Conservation (phyloP, 768 basidiomycete species). For the Cystobasidium ongulense region DNA sequence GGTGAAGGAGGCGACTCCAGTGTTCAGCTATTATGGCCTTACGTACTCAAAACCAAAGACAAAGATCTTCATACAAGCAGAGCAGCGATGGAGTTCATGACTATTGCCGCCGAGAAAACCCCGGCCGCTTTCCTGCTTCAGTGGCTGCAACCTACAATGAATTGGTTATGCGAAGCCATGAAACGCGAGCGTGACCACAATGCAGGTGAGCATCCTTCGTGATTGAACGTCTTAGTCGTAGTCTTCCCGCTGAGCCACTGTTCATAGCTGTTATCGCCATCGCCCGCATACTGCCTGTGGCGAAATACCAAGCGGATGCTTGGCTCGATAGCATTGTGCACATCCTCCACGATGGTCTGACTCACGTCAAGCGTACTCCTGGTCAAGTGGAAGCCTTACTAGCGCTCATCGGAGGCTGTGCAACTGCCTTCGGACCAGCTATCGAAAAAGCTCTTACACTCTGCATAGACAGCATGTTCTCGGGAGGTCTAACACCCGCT, state of each 20-base stretch:
- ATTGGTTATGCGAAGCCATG: not conserved
- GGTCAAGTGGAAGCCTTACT: constrained; percentile 9
- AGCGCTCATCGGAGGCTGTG: not conserved
- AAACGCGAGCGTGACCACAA: constrained; percentile 5
- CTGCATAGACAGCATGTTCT: not conserved
- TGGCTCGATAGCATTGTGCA: constrained; percentile 6
- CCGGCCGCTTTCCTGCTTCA: not conserved
- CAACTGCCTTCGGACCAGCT: constrained; percentile 3
- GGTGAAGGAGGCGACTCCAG: not conserved
- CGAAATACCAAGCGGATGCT: not conserved
- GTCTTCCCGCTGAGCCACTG: not conserved
- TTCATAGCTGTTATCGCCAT: not conserved
- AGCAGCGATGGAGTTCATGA: constrained; percentile 4
- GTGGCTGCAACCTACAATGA: constrained; percentile 1
- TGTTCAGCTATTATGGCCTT: not conserved
- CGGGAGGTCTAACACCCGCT: not conserved
- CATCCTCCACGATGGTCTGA: not conserved
- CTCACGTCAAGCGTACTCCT: not conserved
- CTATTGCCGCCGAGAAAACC: not conserved
- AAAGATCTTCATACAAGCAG: not conserved
- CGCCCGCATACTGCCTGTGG: not conserved
- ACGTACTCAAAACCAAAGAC: constrained; percentile 1
- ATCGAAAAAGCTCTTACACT: constrained; percentile 2
- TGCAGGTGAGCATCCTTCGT: not conserved
- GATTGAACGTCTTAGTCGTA: not conserved